Percentiles rank a stretch among this genome's conserved stretches.
These are phyloP conservation scores for Sarcocystis neurona DNA, from an alignment of 169 alveolate genomes.

Conservation along the genomic window DNA sequence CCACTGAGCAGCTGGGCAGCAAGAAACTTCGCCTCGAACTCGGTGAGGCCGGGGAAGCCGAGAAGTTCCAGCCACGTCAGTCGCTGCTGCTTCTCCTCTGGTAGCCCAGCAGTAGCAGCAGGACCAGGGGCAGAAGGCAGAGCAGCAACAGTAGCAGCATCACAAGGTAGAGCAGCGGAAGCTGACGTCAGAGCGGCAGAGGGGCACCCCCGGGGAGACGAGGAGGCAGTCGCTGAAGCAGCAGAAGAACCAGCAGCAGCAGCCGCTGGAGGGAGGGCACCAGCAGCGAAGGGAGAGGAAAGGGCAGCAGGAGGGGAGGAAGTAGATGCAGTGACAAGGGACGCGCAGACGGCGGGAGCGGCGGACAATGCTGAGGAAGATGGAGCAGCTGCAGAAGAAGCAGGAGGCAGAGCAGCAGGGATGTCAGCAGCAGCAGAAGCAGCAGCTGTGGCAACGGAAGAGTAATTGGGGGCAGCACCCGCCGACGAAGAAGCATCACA, in stretches of 20 bases:
- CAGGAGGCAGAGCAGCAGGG: too few species aligned
- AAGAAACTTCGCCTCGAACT: slow-evolving; percentile 40
- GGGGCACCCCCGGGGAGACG: not conserved
- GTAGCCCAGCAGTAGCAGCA: too few species aligned
- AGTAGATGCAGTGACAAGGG: too few species aligned
- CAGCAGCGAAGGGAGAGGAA: too few species aligned
- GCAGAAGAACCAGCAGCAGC: not conserved
- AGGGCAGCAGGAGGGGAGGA: too few species aligned
- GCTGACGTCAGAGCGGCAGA: not conserved
- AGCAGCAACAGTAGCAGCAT: not conserved
- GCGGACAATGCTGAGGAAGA: too few species aligned
- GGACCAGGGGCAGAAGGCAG: not conserved
- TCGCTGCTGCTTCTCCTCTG: not conserved
- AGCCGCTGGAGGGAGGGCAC: not conserved
- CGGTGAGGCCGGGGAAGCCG: slow-evolving; percentile 45
- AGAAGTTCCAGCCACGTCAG: not conserved
- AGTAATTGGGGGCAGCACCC: too few species aligned
- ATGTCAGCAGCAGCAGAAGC: too few species aligned
- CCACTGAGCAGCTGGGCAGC: slow-evolving; percentile 54
- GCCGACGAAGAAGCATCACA: too few species aligned
- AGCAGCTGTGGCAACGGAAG: too few species aligned
- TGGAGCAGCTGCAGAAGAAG: too few species aligned
- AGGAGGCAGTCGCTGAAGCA: not conserved
- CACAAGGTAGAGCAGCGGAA: not conserved
- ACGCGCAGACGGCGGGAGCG: too few species aligned